These are phyloP conservation scores for Jatropha podagrica DNA, from an alignment of 441 rosid genomes.

Conservation along the genomic window DNA sequence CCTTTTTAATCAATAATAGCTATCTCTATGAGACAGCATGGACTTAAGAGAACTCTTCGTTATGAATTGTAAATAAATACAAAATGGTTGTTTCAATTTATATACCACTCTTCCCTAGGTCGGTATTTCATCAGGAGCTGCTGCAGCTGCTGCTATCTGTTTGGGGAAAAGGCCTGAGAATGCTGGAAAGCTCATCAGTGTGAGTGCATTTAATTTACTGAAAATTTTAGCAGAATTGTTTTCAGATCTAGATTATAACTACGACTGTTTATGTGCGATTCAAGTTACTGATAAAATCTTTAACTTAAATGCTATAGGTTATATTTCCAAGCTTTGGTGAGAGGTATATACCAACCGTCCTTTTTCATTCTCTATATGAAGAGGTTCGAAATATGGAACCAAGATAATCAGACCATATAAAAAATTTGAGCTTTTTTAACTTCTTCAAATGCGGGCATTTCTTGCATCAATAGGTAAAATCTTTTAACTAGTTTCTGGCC, in stretches of 20 bases:
- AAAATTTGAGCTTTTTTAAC: not conserved
- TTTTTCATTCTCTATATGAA: conserved; percentile 64
- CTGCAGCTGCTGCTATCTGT: conserved; percentile 80
- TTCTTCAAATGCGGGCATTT: not conserved
- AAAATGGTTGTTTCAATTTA: conserved; percentile 6
- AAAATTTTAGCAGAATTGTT: not conserved
- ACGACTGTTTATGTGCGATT: not conserved
- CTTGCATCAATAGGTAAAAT: conserved; percentile 7
- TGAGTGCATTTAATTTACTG: conserved; percentile 30
- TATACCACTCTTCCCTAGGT: conserved; percentile 44
- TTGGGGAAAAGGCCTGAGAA: conserved; percentile 84
- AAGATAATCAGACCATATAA: conserved; percentile 20
- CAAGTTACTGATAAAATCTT: not conserved
- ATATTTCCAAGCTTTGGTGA: conserved; percentile 97
- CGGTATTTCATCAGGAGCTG: conserved; percentile 96
- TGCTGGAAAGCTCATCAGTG: conserved; percentile 83
- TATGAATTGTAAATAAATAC: not conserved
- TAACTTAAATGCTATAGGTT: conserved; percentile 42
- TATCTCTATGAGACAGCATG: conserved; percentile 2
- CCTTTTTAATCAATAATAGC: not conserved
- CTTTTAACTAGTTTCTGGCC: not conserved
- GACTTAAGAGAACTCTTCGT: not conserved
- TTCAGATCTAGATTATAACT: not conserved
- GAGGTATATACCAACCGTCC: conserved; percentile 77
- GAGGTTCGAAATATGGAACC: conserved; percentile 65